Percentiles rank a stretch among this genome's conserved stretches.
Conservation (phyloP, 2,329 filamentous ascomycete genomes). For the Fusarium foetens region DNA sequence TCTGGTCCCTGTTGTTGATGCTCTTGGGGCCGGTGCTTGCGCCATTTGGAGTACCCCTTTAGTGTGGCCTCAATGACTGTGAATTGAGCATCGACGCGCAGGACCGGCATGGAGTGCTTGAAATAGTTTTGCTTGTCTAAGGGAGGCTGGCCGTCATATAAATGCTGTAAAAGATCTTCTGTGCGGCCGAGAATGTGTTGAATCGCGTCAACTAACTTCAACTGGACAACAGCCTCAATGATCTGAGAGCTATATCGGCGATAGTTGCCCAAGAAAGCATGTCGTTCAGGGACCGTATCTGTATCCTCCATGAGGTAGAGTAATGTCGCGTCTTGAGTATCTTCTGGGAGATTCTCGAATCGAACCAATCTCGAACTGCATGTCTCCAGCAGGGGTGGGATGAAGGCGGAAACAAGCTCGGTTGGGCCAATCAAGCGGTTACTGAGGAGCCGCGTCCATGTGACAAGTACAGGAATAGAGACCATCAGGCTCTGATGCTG, state of each 20-base stretch:
- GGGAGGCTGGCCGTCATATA: conserved; percentile 76
- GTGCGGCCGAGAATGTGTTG: conserved; percentile 86
- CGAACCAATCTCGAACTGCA: conserved; percentile 86
- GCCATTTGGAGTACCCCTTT: conserved; percentile 89
- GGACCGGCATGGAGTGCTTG: conserved; percentile 75
- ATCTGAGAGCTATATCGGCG: conserved; percentile 87
- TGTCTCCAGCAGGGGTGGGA: conserved; percentile 81
- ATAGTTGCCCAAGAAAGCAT: conserved; percentile 96
- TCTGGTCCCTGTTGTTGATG: conserved; percentile 62
- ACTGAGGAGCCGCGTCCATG: conserved; percentile 85
- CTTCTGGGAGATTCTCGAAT: conserved; percentile 87
- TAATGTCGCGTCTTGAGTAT: conserved; percentile 81
- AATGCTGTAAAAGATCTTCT: conserved; percentile 75
- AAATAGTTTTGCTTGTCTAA: conserved; percentile 73
- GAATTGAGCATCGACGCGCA: conserved; percentile 88
- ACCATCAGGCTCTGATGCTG: conserved; percentile 89
- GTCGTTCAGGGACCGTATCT: conserved; percentile 91
- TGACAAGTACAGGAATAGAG: conserved; percentile 90
- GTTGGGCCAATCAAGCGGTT: conserved; percentile 73
- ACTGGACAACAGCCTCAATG: conserved; percentile 85
- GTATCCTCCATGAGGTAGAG: conserved; percentile 92
- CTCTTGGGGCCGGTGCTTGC: conserved; percentile 47
- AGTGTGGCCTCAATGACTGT: conserved; percentile 88
- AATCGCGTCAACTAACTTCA: conserved; percentile 85
- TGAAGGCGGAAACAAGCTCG: conserved; percentile 69